These are phyloP conservation scores for Trametes gibbosa DNA, from an alignment of 768 basidiomycete genomes.

Conservation along the genomic window DNA sequence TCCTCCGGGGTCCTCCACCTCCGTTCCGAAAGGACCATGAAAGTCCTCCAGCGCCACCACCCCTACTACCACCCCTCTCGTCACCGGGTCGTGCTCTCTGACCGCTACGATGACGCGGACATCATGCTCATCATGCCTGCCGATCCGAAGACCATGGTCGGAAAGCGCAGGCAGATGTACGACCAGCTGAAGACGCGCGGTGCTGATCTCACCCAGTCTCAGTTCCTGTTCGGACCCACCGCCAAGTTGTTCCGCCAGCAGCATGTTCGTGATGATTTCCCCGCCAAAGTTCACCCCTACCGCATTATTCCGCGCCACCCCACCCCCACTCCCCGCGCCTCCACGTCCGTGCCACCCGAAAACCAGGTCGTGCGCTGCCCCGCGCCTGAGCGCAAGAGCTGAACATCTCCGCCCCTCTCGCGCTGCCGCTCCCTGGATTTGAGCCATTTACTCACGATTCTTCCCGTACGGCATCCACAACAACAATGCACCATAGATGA, in stretches of 20 bases:
- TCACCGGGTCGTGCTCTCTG: constrained; percentile 22
- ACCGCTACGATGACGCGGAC: constrained; percentile 46
- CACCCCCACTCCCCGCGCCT: neutral
- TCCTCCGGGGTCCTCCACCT: neutral
- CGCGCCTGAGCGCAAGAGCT: neutral
- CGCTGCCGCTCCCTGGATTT: neutral
- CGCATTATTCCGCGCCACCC: constrained; percentile 35
- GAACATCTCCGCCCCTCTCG: neutral
- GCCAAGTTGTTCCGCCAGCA: constrained; percentile 46
- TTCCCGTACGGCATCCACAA: neutral
- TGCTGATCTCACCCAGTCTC: constrained; percentile 20
- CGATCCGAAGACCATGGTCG: constrained; percentile 22
- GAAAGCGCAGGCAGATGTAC: neutral
- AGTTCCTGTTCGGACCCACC: constrained; percentile 51
- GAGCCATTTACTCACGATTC: neutral
- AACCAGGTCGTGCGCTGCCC: neutral
- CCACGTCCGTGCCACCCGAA: neutral
- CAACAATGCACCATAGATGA: constrained; percentile 10
- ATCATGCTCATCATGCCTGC: constrained; percentile 48
- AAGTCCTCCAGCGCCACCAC: neutral
- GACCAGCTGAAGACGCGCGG: neutral
- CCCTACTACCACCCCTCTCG: constrained; percentile 5
- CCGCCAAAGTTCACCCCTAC: constrained; percentile 57
- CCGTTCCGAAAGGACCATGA: neutral
- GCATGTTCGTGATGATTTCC: constrained; percentile 39